Evolutionary conservation across 495 filamentous ascomycete species (phyloP), one percentile per base, ranked within the genome.

Genomic region (Chaetomidium leptoderma): DNA sequence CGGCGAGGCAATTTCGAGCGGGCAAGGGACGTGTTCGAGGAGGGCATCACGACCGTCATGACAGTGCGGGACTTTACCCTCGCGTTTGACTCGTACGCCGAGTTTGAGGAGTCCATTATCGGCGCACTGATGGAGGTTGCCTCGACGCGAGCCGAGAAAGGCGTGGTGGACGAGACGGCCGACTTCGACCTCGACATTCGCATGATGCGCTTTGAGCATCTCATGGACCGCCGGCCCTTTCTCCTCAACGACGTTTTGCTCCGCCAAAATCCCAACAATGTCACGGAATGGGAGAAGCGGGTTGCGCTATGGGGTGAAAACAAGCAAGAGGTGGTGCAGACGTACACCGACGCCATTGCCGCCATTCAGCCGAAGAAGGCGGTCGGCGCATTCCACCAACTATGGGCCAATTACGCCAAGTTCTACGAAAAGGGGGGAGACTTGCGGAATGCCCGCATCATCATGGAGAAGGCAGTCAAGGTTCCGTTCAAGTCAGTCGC

Each of bases 21-120:
- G 21, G 91, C 93, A 0, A 77, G 93, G 61, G 93, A 99, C 72
- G 80, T 95, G 21, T 97, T 96, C 63, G 95, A 99, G 73, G 92
- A 97, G 73, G 95, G 91, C 44, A 90, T 97, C 60, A 96, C 89
- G 27, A 97, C 93, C 1, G 95, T 97, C 55, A 96, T 97, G 92
- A 99, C 95, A 4, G 91, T 97, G n/a, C 84, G 95, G 50, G 95
- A 99, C 73, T 99, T 99, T 65, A 95, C 92, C 0, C 81, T 97
- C 43, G 84, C 97, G 23, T 99, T 99, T 62, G 95, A 99, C 69
- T 87, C 91, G 0, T 99, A 99, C 66, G 84, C 86, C 39, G 95
- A 99, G 70, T 96, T 96, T 44, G 95, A 99, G 69, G 95, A 99
- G 73, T 92, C 91, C 0, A 88, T 97, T 64, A 97, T 97, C 58